phyloP scores from a whole-genome alignment of 192 early-diverging fungal species.

The Kappamyces sp. region DNA sequence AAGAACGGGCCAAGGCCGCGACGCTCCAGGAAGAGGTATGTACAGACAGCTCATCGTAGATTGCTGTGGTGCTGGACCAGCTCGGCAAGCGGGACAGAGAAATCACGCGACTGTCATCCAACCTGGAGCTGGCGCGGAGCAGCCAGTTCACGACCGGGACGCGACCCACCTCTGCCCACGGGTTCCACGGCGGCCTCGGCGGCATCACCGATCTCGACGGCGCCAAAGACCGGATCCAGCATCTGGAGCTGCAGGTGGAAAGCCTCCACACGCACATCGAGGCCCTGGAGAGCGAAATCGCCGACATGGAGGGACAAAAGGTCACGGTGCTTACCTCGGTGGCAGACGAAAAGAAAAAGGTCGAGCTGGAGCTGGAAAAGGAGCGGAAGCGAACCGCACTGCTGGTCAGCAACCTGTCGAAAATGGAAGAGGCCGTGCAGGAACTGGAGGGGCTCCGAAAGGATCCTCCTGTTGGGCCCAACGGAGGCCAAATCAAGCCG shows the following conservation, averaged over 20 bases:
- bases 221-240: slow-evolving; percentile 43
- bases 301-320: slow-evolving; percentile 20
- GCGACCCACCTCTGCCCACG: no score
- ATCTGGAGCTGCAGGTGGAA: slow-evolving; percentile 47
- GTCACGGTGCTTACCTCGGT: slow-evolving; percentile 18
- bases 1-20: slow-evolving; percentile 30
- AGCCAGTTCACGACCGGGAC: slow-evolving; percentile 38
- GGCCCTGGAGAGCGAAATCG: slow-evolving; percentile 36
- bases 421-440: slow-evolving; percentile 25
- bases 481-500: no score
- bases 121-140: slow-evolving; percentile 40
- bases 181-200: slow-evolving; percentile 1
- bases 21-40: slow-evolving; percentile 40
- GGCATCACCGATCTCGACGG: slow-evolving; percentile 30
- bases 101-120: slow-evolving; percentile 38
- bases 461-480: neutral
- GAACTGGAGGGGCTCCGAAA: slow-evolving; percentile 17
- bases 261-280: slow-evolving; percentile 50
- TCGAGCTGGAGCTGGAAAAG: slow-evolving; percentile 24
- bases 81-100: slow-evolving; percentile 43
- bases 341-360: slow-evolving; percentile 20
- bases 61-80: slow-evolving; percentile 33
- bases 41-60: slow-evolving; percentile 14
- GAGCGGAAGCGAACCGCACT: slow-evolving; percentile 23
- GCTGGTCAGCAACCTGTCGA: slow-evolving; percentile 22